A percentile compares a stretch with the other conserved stretches of the same genome.
These are phyloP conservation scores for Blumeria hordei DNA, from an alignment of 2,329 filamentous ascomycete genomes.

Conservation along the genomic window DNA sequence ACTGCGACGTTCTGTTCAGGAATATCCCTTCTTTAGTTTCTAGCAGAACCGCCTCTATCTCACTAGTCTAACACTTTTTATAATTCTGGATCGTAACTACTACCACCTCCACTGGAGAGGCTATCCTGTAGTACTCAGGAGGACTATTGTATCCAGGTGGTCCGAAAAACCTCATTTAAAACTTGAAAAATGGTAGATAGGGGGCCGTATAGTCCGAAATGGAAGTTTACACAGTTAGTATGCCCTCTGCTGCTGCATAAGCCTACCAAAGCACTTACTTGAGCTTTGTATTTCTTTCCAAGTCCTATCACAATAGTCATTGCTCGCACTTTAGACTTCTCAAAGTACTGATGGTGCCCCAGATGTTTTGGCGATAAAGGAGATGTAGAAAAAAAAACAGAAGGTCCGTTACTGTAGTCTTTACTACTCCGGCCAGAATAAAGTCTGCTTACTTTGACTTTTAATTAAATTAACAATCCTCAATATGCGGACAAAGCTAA, in stretches of 20 bases:
- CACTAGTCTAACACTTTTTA: too few species aligned
- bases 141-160: too few species aligned
- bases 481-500: not conserved
- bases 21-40: too few species aligned
- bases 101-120: too few species aligned
- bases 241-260: not conserved
- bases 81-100: too few species aligned
- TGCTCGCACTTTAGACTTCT: not conserved
- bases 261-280: not conserved
- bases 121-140: too few species aligned
- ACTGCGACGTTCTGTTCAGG: too few species aligned
- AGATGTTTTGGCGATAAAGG: slow-evolving; percentile 95
- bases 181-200: slow-evolving; percentile 73
- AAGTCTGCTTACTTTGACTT: not conserved
- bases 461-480: not conserved
- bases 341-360: not conserved
- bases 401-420: slow-evolving; percentile 10
- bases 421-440: not conserved
- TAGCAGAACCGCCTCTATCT: too few species aligned
- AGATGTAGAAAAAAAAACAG: slow-evolving; percentile 49
- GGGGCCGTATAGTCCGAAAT: slow-evolving; percentile 82
- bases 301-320: not conserved
- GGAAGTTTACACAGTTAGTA: slow-evolving; percentile 85
- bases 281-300: not conserved
- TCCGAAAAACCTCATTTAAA: too few species aligned